These are phyloP conservation scores for Solanum aculeatissimum DNA, from an alignment of 305 asterid species.

Conservation along the genomic window DNA sequence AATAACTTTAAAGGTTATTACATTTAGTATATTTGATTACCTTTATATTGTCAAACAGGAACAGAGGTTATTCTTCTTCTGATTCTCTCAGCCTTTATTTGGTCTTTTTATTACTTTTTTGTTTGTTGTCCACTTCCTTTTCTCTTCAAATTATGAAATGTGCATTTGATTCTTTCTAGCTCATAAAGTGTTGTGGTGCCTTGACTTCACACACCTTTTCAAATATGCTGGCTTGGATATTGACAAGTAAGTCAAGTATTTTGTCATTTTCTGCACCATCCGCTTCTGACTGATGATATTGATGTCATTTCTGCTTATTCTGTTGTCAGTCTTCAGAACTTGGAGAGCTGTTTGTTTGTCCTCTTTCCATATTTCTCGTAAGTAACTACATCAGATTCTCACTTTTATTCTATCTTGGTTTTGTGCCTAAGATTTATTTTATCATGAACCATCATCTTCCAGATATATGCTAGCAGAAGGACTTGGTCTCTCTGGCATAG, in stretches of 20 bases:
- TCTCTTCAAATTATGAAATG: not conserved
- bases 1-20: not conserved
- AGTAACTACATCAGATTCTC: conserved; percentile 25
- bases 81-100: not conserved
- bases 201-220: conserved; percentile 74
- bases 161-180: conserved; percentile 10
- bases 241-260: conserved; percentile 65
- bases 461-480: conserved; percentile 99
- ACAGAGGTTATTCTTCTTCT: not conserved
- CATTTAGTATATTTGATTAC: not conserved
- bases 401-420: conserved; percentile 1
- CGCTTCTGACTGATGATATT: not conserved
- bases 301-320: not conserved
- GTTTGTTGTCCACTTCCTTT: not conserved
- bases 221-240: conserved; percentile 97
- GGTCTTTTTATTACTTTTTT: not conserved
- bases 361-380: conserved; percentile 99
- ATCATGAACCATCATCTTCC: conserved; percentile 12
- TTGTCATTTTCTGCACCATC: not conserved
- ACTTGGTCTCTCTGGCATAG: conserved; percentile 96
- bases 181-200: conserved; percentile 28
- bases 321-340: conserved; percentile 83
- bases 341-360: conserved; percentile 98
- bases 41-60: not conserved
- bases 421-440: conserved; percentile 4